Base-by-base conservation (phyloP, 2,329 filamentous ascomycete genomes). In the Niveomyces coronatus region DNA sequence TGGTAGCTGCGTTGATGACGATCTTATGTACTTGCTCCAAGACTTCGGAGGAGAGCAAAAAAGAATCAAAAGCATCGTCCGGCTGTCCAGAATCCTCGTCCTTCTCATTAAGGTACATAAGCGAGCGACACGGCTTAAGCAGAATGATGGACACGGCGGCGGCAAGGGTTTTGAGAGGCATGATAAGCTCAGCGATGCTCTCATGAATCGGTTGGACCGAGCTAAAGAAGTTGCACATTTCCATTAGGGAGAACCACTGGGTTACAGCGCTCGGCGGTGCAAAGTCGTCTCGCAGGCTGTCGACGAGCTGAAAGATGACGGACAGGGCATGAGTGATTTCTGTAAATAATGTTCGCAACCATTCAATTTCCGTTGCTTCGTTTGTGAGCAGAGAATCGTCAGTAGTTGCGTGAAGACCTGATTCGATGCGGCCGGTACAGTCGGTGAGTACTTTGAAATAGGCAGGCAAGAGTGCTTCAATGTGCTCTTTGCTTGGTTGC, bases 301-400 rank as follows among this genome's bases (percentile, higher is more conserved):
- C 79, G 23, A 86, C 60, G n/a, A 83, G 67, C 47, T 85, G 71
- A 48, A 88, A 84, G 17, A 86, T 62, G 13, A 87, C 67, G 34
- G 85, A 79, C 57, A 91, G 66, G 28, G 80, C 71, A 52, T 91
- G 82, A 27, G 82, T 66, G 30, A 82, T 70, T 56, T 94, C 85
- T 11, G 77, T 75, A 16, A 87, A 63, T 18, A 78, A 62, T 5
- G 70, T 76, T 39, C 70, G 68, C 17, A 71, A 59, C 76, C 81
- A 89, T 36, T 72, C 65, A 6, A 70, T 34, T 43, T 73, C 68
- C 9, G 74, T 47, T 24, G 73, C 69, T 17, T 77, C 75, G 1
- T 69, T 65, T 26, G 66, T 53, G 39, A 71, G 46, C 9, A 64
- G 53, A 24, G 54, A 52, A 15, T 74, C 66, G 30, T 74, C 69